Conservation (phyloP, 2,329 filamentous ascomycete species). For the Beauveria scarabaeidicola region DNA sequence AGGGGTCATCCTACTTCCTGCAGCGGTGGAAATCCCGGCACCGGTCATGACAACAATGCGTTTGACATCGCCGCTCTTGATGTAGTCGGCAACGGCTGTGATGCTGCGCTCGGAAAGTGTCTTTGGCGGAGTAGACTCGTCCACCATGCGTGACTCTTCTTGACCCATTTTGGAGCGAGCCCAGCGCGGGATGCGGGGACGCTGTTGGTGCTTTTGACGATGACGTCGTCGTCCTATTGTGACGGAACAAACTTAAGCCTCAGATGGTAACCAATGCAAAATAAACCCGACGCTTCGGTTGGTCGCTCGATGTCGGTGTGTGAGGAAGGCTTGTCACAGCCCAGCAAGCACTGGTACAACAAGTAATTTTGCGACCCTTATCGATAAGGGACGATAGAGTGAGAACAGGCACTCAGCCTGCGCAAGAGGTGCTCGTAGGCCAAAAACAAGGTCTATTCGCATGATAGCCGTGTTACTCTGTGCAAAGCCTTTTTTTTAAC, state of each 20-base stretch:
- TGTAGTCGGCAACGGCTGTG: conserved; percentile 68
- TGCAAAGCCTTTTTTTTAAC: no score
- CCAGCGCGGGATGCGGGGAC: conserved; percentile 25
- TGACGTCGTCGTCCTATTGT: conserved; percentile 33
- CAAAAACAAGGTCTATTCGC: not conserved
- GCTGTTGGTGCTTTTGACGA: conserved; percentile 20
- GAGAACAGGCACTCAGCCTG: not conserved
- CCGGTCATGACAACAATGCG: conserved; percentile 84
- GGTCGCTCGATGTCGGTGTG: not conserved
- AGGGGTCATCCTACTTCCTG: conserved; percentile 44
- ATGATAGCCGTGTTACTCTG: no score
- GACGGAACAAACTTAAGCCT: conserved; percentile 13
- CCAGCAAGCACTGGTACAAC: not conserved
- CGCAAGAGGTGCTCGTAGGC: not conserved
- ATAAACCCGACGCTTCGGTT: not conserved
- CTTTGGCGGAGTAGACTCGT: conserved; percentile 53
- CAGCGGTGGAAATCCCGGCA: conserved; percentile 75
- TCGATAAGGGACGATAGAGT: conserved; percentile 1
- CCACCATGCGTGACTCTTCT: conserved; percentile 59
- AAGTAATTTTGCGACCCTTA: conserved; percentile 1
- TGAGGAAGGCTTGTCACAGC: not conserved
- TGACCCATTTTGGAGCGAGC: conserved; percentile 66
- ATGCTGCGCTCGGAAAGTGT: conserved; percentile 63
- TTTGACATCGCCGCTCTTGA: conserved; percentile 58
- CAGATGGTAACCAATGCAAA: not conserved